Evolutionary conservation across 495 filamentous ascomycete species (phyloP), one percentile per base, ranked within the genome.

Genomic region (Penicillium odoratum): DNA sequence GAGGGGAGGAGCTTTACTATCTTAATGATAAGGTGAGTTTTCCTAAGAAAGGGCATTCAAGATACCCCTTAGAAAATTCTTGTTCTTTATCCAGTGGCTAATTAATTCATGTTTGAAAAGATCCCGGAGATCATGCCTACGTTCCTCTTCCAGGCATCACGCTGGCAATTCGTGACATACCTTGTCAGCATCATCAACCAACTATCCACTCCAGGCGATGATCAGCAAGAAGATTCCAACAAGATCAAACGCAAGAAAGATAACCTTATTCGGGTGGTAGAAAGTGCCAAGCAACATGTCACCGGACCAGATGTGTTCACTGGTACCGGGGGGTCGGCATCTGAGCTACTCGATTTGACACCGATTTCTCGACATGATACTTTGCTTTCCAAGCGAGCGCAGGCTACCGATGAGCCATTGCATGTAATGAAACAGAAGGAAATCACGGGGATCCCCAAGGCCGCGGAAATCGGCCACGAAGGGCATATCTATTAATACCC

Each of bases 111-210:
- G 28, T 52, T 26, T 33, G 5, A 31, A n/a, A 16, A 78, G 75
- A 93, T 98, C 74, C 88, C 89, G 26, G 82, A 88, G 21, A 90
- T 98, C 62, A 93, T 97, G 89, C 68, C 82, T 3, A 73, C 86
- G 57, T 91, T 98, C 71, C 80, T 98, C 43, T 98, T 96, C 69
- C 93, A 98, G 71, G 83, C 87, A 18, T 96, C 92, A 0, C 84
- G 92, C 33, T 83, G 89, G 62, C 85, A 90, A 51, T 80, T 98
- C 4, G 74, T 96, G 9, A 74, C 82, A 1, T 76, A 81, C 48
- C 74, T 99, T n/a, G 80, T 85, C 45, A 66, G 81, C 38, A 71
- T 81, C 18, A 81, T 89, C 55, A 81, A 91, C 54, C 73, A 83
- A 2, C 51, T 75, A 3, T 67, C 69, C 26, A 16, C 65, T 11